Conservation (phyloP, 345 rosid species). For the Citrus maxima region DNA sequence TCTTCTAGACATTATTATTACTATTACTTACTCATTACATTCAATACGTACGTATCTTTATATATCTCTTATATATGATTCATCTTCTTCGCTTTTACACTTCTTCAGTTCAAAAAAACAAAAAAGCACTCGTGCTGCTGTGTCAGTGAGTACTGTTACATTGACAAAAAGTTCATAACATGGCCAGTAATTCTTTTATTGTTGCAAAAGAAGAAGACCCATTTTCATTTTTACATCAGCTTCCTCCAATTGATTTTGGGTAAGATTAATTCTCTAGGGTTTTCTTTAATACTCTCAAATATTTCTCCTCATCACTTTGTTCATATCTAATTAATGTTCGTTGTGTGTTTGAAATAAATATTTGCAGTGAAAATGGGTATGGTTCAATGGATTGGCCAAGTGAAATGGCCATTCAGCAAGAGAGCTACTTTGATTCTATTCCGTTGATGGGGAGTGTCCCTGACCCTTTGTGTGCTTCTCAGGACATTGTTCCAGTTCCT, state of each 20-base stretch:
- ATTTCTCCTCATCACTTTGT: too few species aligned
- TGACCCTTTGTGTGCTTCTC: conserved; percentile 16
- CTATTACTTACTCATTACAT: background rate
- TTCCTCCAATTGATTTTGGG: conserved; percentile 20
- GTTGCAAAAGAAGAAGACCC: conserved; percentile 26
- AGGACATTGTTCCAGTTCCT: conserved; percentile 22
- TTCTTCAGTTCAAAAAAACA: background rate
- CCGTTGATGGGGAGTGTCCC: conserved; percentile 20
- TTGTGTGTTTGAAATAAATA: background rate
- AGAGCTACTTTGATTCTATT: conserved; percentile 12
- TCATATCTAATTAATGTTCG: too few species aligned
- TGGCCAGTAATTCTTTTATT: background rate
- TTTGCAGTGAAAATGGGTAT: conserved; percentile 18
- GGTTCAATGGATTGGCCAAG: conserved; percentile 22
- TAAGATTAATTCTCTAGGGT: conserved; percentile 12
- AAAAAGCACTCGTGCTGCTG: background rate
- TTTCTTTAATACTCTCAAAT: background rate
- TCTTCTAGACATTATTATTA: conserved; percentile 3
- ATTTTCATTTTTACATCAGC: conserved; percentile 17
- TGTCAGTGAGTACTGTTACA: background rate
- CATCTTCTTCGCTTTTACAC: background rate
- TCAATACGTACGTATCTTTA: background rate
- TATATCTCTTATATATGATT: background rate
- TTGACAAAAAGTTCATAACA: background rate
- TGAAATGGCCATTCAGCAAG: conserved; percentile 23